phyloP scores from a whole-genome alignment of 441 rosid species.

The Erysimum pusillum region DNA sequence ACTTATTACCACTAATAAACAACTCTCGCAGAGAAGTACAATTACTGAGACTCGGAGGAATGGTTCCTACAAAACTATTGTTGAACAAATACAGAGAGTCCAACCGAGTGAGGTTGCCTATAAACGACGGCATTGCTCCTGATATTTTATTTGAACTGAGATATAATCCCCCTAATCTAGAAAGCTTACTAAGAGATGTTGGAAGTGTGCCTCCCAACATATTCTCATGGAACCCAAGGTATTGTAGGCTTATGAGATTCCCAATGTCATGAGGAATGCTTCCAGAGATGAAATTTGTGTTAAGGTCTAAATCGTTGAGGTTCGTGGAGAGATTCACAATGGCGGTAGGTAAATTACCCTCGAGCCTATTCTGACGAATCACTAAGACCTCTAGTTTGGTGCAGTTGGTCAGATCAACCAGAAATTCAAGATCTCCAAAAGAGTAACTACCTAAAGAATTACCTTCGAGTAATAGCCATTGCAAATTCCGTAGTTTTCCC shows the following conservation, averaged over 20 bases:
- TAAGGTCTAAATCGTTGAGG: not conserved
- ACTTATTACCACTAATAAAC: conserved; percentile 21
- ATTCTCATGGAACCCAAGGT: not conserved
- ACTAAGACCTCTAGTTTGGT: not conserved
- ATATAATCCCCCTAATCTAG: not conserved
- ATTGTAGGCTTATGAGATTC: not conserved
- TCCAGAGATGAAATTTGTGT: not conserved
- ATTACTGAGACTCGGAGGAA: conserved; percentile 32
- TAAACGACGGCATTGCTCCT: conserved; percentile 46
- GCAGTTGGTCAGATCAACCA: not conserved
- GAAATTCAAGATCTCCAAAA: conserved; percentile 1
- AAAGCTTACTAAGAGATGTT: conserved; percentile 34
- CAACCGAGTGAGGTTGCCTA: conserved; percentile 43
- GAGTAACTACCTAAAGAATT: not conserved
- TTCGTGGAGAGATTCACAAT: not conserved
- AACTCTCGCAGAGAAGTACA: conserved; percentile 6
- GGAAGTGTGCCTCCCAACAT: conserved; percentile 14
- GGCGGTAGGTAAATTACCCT: conserved; percentile 3
- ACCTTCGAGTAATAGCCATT: not conserved
- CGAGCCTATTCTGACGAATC: not conserved
- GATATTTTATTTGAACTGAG: conserved; percentile 35
- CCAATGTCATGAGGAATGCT: conserved; percentile 14
- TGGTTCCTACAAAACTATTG: conserved; percentile 44
- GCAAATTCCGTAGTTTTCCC: not conserved
- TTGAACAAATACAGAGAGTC: not conserved